Percentiles rank a stretch among this genome's conserved stretches.
These are phyloP conservation scores for Ascochyta lentis DNA, from an alignment of 2,329 filamentous ascomycete genomes.

Conservation along the genomic window DNA sequence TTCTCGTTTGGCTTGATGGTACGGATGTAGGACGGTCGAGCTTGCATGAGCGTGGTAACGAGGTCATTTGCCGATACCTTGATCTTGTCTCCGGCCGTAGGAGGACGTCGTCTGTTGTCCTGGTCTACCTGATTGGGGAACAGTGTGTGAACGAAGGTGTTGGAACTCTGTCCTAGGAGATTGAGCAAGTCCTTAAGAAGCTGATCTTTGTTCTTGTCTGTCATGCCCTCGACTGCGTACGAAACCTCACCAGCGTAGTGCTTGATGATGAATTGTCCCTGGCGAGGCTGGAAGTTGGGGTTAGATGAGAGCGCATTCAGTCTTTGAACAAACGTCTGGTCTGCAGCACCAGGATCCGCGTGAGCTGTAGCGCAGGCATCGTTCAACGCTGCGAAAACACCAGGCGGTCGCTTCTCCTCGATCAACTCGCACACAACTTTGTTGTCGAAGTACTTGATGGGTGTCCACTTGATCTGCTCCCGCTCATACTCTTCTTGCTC, in stretches of 20 bases:
- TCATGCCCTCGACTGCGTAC: slow-evolving; percentile 95
- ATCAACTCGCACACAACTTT: slow-evolving; percentile 98
- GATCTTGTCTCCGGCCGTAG: slow-evolving; percentile 95
- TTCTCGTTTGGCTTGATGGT: slow-evolving; percentile 99
- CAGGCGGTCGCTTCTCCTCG: slow-evolving; percentile 86
- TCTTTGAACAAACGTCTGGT: slow-evolving; percentile 93
- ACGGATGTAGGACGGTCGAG: slow-evolving; percentile 95
- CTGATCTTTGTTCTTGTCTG: slow-evolving; percentile 99
- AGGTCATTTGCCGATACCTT: slow-evolving; percentile 92
- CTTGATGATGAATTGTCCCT: slow-evolving; percentile 97
- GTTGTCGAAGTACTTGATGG: slow-evolving; percentile 99
- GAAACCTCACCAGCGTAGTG: slow-evolving; percentile 97
- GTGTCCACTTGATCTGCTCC: slow-evolving; percentile 98
- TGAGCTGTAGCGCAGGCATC: slow-evolving; percentile 99
- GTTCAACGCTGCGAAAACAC: slow-evolving; percentile 94
- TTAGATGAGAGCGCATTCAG: slow-evolving; percentile 87
- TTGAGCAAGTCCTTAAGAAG: slow-evolving; percentile 92
- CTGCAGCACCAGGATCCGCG: slow-evolving; percentile 90
- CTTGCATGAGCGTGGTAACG: slow-evolving; percentile 95
- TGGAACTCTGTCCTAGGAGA: slow-evolving; percentile 81
- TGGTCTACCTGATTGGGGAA: slow-evolving; percentile 95
- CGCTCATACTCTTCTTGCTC: slow-evolving; percentile 97
- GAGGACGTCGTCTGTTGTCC: slow-evolving; percentile 92
- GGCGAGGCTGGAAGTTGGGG: slow-evolving; percentile 86
- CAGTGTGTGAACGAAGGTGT: slow-evolving; percentile 82